Evolutionary conservation across 169 alveolate genomes (phyloP), one percentile per base, ranked within the genome.

Genomic region (Plasmodium gaboni): DNA sequence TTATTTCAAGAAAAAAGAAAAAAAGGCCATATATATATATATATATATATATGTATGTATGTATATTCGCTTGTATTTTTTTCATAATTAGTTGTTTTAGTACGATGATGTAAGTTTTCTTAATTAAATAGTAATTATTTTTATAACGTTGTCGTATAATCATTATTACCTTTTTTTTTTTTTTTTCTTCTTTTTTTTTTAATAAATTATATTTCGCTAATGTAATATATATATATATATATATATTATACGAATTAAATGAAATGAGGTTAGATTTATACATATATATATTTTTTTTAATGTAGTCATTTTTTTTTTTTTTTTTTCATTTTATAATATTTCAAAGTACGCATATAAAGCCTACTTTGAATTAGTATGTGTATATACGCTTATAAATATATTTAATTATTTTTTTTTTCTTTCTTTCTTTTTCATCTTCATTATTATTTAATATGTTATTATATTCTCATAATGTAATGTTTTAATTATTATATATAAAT

Each of bases 351-450:
- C 73, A 65, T 65, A 65, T 44, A 44, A 19, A 9, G 63, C 63
- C 12, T 22, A 44, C 19, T 61, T 44, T 44, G 63, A 17, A 19
- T 22, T 26, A 53, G 53, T 72, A 53, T 72, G 55, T 64, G 74
- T 76, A 65, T 55, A 64, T 64, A 65, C 76, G 22, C 44, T 19
- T 1, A 63, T 19, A 24, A 13, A 63, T 13, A 63, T 53, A 10
- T 15, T 13, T 53, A 53, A n/a, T 13, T 15, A 32, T 32, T 53
- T 15, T 53, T 53, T 15, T 32, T 32, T 8, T 46, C 12, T 46
- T 61, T 15, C n/a, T 15, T 22, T 57, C 15, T 74, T 74, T 13
- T 46, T 74, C 46, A 38, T 38, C 46, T 38, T 38, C 5, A 5
- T 38, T 9, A 38, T 38, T 38, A 38, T 38, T 38, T 38, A 38